phyloP scores from a whole-genome alignment of 805 yeast species.

The Maudiozyma saulgeensis region DNA sequence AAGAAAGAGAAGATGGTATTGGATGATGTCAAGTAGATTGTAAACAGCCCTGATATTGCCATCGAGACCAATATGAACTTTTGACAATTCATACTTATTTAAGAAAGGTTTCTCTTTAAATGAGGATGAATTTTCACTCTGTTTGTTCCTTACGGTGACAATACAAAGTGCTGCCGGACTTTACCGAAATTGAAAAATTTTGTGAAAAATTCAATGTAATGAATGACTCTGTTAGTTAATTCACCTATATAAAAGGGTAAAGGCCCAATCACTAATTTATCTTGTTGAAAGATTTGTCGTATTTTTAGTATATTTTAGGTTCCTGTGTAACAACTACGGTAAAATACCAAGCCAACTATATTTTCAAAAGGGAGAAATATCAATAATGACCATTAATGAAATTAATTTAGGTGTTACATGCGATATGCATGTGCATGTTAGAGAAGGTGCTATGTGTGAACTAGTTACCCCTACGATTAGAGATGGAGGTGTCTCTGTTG shows the following conservation, averaged over 20 bases:
- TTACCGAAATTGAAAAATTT: not conserved
- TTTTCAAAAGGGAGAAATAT: not conserved
- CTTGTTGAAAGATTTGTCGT: too few species aligned
- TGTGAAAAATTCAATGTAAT: not conserved
- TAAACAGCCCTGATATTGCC: too few species aligned
- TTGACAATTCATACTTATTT: too few species aligned
- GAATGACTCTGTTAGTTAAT: too few species aligned
- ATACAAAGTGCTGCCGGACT: not conserved
- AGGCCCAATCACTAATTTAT: too few species aligned
- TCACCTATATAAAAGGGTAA: too few species aligned
- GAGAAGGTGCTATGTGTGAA: conserved; percentile 91
- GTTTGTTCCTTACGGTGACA: too few species aligned
- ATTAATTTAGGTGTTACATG: conserved; percentile 54
- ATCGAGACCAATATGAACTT: too few species aligned
- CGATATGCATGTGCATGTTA: conserved; percentile 92
- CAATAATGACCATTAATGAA: conserved; percentile 2
- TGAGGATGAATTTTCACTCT: too few species aligned
- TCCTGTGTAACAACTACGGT: not conserved
- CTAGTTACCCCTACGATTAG: conserved; percentile 82
- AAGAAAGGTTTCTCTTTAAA: too few species aligned
- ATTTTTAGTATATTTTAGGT: not conserved
- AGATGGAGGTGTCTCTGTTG: conserved; percentile 84
- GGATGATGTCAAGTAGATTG: too few species aligned
- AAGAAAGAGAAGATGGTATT: too few species aligned
- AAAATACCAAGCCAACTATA: not conserved